phyloP scores from a whole-genome alignment of 352 stramenopile genomes.

The Thalassiosira gravida region DNA sequence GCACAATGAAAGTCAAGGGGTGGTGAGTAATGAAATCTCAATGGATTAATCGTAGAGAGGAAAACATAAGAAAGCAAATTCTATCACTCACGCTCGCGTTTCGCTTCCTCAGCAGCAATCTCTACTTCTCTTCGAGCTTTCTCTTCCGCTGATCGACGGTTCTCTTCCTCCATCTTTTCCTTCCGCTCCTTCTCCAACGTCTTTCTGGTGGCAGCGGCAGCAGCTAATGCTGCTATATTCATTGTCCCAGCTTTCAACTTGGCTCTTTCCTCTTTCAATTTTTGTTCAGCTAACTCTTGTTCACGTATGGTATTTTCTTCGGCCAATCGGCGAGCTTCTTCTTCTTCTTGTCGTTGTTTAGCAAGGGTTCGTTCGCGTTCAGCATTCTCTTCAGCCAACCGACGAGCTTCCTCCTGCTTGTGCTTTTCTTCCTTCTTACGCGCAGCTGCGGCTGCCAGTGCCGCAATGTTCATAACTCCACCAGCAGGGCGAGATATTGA shows the following conservation, averaged over 20 bases:
- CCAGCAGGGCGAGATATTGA: background rate
- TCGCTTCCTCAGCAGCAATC: background rate
- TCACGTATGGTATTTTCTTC: background rate
- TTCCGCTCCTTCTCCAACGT: constrained; percentile 6
- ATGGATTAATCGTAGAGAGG: background rate
- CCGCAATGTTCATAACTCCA: constrained; percentile 1
- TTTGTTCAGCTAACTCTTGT: constrained; percentile 9
- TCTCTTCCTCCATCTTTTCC: constrained; percentile 14
- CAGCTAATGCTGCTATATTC: constrained; percentile 5
- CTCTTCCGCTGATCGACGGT: constrained; percentile 10
- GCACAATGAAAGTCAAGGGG: background rate
- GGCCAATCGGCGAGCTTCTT: background rate
- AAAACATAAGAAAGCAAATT: background rate
- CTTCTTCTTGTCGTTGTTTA: background rate
- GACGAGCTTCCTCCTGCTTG: background rate
- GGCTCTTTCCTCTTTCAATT: constrained; percentile 7
- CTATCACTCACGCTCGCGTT: constrained; percentile 19
- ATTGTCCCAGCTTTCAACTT: constrained; percentile 8
- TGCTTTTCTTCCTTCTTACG: constrained; percentile 8
- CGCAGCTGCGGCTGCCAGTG: constrained; percentile 9
- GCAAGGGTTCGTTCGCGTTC: constrained; percentile 1
- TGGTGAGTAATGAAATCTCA: background rate
- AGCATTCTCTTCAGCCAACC: constrained; percentile 8
- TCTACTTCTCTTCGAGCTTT: constrained; percentile 12
- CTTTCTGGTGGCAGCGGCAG: constrained; percentile 1